Percentiles rank a stretch among this genome's conserved stretches.
phyloP scores from a whole-genome alignment of 1,284 basidiomycete genomes.

The Tylopilus orsonianus region DNA sequence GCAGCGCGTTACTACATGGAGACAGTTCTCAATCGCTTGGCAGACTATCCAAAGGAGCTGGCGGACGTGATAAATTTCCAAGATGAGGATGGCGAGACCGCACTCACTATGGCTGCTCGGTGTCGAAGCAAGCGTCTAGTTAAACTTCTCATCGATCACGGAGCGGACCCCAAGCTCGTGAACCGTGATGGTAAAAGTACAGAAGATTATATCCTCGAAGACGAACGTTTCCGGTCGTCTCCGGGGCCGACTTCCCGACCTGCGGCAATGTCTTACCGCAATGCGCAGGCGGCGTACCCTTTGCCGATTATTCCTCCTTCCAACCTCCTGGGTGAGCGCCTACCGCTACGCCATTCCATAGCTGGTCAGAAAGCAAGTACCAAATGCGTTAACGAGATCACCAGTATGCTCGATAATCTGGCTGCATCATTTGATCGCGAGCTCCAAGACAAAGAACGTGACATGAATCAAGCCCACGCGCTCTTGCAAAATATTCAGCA shows the following conservation, averaged over 20 bases:
- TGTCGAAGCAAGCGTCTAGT: constrained; percentile 97
- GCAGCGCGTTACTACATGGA: constrained; percentile 99
- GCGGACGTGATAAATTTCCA: constrained; percentile 99
- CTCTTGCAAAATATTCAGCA: constrained; percentile 86
- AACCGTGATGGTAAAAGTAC: constrained; percentile 97
- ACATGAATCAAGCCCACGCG: constrained; percentile 88
- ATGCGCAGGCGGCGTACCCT: constrained; percentile 48
- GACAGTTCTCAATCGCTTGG: constrained; percentile 84
- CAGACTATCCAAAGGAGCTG: constrained; percentile 96
- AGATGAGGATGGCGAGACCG: constrained; percentile 98
- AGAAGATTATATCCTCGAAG: constrained; percentile 98
- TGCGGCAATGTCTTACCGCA: constrained; percentile 65
- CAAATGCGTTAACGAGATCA: constrained; percentile 81
- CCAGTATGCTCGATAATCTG: constrained; percentile 84
- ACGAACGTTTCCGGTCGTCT: constrained; percentile 94
- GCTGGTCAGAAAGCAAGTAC: constrained; percentile 88
- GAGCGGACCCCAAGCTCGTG: constrained; percentile 93
- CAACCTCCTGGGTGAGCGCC: constrained; percentile 51
- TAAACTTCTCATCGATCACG: constrained; percentile 94
- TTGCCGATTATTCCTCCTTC: constrained; percentile 42
- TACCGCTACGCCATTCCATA: constrained; percentile 82
- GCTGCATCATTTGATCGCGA: constrained; percentile 95
- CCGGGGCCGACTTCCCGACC: constrained; percentile 72
- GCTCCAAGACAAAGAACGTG: constrained; percentile 88
- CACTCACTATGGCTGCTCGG: constrained; percentile 94